Evolutionary conservation across 169 alveolate species (phyloP).

Genomic region (Eimeria maxima): DNA sequence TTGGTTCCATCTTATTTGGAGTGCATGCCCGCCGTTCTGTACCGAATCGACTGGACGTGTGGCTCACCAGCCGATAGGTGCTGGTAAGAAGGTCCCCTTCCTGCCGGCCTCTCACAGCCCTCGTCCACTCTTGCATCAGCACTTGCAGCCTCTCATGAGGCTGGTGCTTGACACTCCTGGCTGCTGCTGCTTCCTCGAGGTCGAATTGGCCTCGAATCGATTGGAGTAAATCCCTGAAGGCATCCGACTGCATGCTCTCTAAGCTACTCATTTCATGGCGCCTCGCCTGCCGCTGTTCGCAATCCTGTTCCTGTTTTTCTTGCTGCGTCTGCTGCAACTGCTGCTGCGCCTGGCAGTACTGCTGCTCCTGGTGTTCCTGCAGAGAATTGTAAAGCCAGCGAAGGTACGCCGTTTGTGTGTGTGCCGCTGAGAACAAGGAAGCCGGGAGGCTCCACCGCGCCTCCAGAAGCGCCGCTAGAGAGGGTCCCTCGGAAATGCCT

Average conservation of each 20-base stretch:
- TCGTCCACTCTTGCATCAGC: slow-evolving; percentile 30
- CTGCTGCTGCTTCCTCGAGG: slow-evolving; percentile 64
- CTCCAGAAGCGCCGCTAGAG: slow-evolving; percentile 40
- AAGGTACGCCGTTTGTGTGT: slow-evolving; percentile 20
- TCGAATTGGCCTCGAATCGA: slow-evolving; percentile 35
- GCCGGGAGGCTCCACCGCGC: slow-evolving; percentile 69
- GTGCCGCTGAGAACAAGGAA: slow-evolving; percentile 31
- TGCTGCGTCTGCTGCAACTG: slow-evolving; percentile 22
- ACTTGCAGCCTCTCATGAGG: slow-evolving; percentile 29
- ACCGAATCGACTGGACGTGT: neutral
- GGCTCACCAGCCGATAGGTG: slow-evolving; percentile 64
- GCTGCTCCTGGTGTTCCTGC: slow-evolving; percentile 56
- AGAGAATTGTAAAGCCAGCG: slow-evolving; percentile 55
- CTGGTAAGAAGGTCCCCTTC: slow-evolving; percentile 21
- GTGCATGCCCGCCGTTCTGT: neutral
- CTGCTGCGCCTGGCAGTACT: slow-evolving; percentile 22
- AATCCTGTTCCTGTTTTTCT: neutral
- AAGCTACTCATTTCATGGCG: neutral
- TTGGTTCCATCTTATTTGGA: neutral
- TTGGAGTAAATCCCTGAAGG: slow-evolving; percentile 41
- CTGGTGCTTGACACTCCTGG: slow-evolving; percentile 41
- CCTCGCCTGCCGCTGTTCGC: neutral
- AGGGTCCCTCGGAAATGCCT: slow-evolving; percentile 32
- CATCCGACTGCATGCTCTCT: slow-evolving; percentile 9
- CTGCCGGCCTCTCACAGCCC: neutral